phyloP scores from a whole-genome alignment of 1,284 basidiomycete genomes.

The Moesziomyces parantarcticus region DNA sequence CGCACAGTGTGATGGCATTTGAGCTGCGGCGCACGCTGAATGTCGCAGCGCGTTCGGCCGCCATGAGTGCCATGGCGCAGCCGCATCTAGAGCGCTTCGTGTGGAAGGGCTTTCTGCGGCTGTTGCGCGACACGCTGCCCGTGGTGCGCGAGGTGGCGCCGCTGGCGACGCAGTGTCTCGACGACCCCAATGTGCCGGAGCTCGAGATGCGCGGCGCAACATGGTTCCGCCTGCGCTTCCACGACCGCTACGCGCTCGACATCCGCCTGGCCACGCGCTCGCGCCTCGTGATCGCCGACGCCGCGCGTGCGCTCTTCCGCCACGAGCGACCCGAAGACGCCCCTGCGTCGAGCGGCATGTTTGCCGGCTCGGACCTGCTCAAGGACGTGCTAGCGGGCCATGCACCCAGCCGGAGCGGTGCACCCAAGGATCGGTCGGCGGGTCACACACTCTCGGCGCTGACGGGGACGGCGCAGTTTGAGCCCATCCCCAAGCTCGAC shows the following conservation, averaged over 20 bases:
- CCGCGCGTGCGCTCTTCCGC: slow-evolving; percentile 35
- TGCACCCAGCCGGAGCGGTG: not conserved
- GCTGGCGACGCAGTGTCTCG: slow-evolving; percentile 71
- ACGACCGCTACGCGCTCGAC: slow-evolving; percentile 80
- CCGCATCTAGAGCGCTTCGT: slow-evolving; percentile 31
- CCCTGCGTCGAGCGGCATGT: not conserved
- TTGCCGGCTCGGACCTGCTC: slow-evolving; percentile 22
- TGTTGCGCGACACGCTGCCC: slow-evolving; percentile 77
- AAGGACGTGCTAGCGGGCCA: slow-evolving; percentile 17
- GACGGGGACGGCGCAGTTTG: slow-evolving; percentile 21
- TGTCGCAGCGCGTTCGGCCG: slow-evolving; percentile 71
- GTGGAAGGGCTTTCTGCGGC: slow-evolving; percentile 43
- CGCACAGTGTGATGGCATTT: slow-evolving; percentile 36
- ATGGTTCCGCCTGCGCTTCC: slow-evolving; percentile 81
- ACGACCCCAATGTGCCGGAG: slow-evolving; percentile 69
- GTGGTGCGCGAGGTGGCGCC: slow-evolving; percentile 77
- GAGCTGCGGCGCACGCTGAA: slow-evolving; percentile 47
- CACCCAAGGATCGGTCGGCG: not conserved
- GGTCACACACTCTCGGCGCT: not conserved
- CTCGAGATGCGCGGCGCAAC: slow-evolving; percentile 79
- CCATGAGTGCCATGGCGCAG: slow-evolving; percentile 9
- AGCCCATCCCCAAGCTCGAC: slow-evolving; percentile 32
- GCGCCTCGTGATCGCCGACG: slow-evolving; percentile 66
- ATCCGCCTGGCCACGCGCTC: slow-evolving; percentile 78
- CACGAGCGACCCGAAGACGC: slow-evolving; percentile 4